Evolutionary conservation across 2,329 filamentous ascomycete genomes (phyloP), one percentile per base, ranked within the genome.

Genomic region (Karstenula rhodostoma): DNA sequence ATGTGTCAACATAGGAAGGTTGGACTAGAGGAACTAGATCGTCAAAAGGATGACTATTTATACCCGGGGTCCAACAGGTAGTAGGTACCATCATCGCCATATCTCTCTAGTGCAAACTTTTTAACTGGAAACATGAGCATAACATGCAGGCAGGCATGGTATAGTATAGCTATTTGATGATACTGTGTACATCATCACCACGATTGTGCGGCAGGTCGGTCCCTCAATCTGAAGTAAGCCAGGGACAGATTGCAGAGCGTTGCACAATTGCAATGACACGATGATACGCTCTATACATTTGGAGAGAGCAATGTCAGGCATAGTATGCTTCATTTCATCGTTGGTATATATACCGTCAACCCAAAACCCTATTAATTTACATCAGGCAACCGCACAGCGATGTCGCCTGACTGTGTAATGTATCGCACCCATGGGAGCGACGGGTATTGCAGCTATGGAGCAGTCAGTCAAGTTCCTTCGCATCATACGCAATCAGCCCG

Each of bases 381-480:
- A 78, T 98, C 94, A n/a, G 94, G 94, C 79, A 98, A 85, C 71
- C 94, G 87, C 62, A 98, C 94, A 27, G 94, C 93, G 76, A 98
- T 98, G 77, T 98, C 94, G 67, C 94, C 94, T 15, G 93, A 97
- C 80, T 98, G 95, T 66, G 94, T 99, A 75, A 99, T 99, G 81
- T 99, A 99, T 73, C 95, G 88, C 27, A 99, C 95, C 95, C 95
- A 99, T 0, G 95, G 95, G 56, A 98, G 83, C 23, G 94, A 97
- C 4, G 94, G 94, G 77, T 99, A 99, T 95, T 99, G 95, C 66
- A 98, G 82, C 94, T 97, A 56, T 3, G 8, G 43, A 69, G 25
- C 6, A 35, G 29, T 46, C 42, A 55, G 27, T 37, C 17, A 35
- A 9, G 3, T 13, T n/a, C 32, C 55, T 65, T 70, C 46, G 69